Evolutionary conservation across 768 basidiomycete species (phyloP), one percentile per base, ranked within the genome.

Genomic region (Phaffia tasmanica): DNA sequence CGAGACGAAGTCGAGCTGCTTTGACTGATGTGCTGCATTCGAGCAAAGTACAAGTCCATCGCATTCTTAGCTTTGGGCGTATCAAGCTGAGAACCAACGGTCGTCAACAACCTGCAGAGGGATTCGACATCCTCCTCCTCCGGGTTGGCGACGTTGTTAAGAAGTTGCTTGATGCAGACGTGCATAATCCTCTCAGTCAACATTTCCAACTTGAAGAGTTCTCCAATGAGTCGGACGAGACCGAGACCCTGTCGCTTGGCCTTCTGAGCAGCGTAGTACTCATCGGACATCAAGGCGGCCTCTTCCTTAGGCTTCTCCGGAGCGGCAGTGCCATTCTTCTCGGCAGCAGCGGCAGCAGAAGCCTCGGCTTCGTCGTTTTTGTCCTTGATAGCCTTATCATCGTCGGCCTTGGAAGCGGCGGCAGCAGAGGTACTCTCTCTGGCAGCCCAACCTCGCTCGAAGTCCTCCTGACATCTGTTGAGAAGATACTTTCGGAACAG

Each of bases 121-220:
- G 86, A 89, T 81, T 98, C 94, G 70, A 99, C 88, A 74, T 95
- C 93, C 79, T 97, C 94, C 78, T 98, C 94, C 74, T 97, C 92
- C 0, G 92, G 95, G 73, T 89, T 88, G 71, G 90, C 86, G 65
- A 94, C 86, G 74, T 99, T 97, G 63, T 86, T 83, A 16, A 98
- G 81, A 16, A 97, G 82, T 79, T 94, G 92, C 83, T 91, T 90
- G 75, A 97, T 85, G 81, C 94, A 99, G 77, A 91, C 88, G 80
- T 92, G 88, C 89, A 98, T 99, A 79, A 98, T 94, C 71, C 90
- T 86, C 79, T 92, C 90, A 57, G 91, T 92, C 63, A 98, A 80
- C 91, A 97, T 95, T 78, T 89, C 88, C n/a, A 99, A 81, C 79
- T 97, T 97, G 86, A 91, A 99, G 63, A 98, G 80, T 79, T 99